Evolutionary conservation across 1,139 yeast genomes (phyloP).

Genomic region (Suhomyces bribrorum): DNA sequence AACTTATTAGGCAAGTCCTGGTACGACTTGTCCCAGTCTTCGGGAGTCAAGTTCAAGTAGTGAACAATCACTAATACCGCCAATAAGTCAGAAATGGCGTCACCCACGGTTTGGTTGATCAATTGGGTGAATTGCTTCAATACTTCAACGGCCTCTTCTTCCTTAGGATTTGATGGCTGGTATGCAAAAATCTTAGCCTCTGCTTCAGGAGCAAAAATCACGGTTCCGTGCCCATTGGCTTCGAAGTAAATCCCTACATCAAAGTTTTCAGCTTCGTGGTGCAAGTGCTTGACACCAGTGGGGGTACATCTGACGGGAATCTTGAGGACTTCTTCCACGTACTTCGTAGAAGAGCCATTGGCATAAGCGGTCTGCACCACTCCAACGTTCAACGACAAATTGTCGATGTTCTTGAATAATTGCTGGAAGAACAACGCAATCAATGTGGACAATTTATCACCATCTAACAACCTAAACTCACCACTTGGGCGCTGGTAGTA

Average conservation of each 20-base stretch:
- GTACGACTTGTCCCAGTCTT: constrained; percentile 76
- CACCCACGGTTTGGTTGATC: constrained; percentile 96
- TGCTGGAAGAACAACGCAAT: constrained; percentile 69
- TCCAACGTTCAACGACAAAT: constrained; percentile 57
- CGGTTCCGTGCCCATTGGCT: constrained; percentile 99
- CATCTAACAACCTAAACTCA: constrained; percentile 75
- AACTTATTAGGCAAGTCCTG: constrained; percentile 84
- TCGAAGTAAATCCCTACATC: constrained; percentile 95
- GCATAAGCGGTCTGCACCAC: constrained; percentile 98
- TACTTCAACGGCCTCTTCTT: constrained; percentile 50
- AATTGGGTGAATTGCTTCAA: constrained; percentile 62
- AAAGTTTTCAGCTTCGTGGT: constrained; percentile 79
- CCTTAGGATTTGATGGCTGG: constrained; percentile 20
- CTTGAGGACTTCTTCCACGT: constrained; percentile 58
- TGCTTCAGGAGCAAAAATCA: constrained; percentile 68
- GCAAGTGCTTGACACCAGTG: constrained; percentile 95
- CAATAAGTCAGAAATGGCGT: constrained; percentile 87
- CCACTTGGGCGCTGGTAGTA: constrained; percentile 57
- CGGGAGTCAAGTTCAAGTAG: constrained; percentile 56
- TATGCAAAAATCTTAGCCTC: constrained; percentile 35
- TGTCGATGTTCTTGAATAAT: constrained; percentile 44
- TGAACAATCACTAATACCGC: constrained; percentile 69
- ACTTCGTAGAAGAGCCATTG: constrained; percentile 85
- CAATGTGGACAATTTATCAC: constrained; percentile 89
- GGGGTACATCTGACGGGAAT: constrained; percentile 88